Base-by-base conservation (phyloP, 2,329 filamentous ascomycete genomes). In the Fusarium decemcellulare region DNA sequence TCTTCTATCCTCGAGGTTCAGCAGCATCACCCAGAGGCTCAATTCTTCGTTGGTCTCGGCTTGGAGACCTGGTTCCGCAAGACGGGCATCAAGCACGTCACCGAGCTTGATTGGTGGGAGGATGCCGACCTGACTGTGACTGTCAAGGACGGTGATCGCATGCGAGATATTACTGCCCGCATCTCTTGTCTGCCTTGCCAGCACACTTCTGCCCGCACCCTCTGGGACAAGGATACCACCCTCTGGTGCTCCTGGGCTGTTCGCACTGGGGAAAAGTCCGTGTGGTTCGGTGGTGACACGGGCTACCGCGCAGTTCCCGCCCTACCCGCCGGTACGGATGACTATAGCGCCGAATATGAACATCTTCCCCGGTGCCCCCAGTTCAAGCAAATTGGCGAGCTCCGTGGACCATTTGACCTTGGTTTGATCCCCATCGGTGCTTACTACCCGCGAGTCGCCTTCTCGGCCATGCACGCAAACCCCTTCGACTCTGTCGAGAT, bases 21-120 rank as follows among this genome's bases (percentile, higher is more conserved):
- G 58, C 86, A 89, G 70, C 84, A 87, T 55, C 90, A 96, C 74
- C 94, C 94, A 0, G 86, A 92, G 14, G 94, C 89, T 42, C 93
- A 97, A 69, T 98, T 96, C 82, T 96, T 97, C 68, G 94, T 94
- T 23, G 93, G 94, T 0, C 81, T 97, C 5, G 94, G 94, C 3
- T 89, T 97, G 61, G 93, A 92, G 79, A 83, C 87, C 50, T 98
- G 95, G 95, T 97, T 98, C 79, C 83, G 85, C 48, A 82, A 85
- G 5, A 85, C 85, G 29, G 93, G 93, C 1, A 88, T 97, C 57
- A 69, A 87, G 2, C 93, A 94, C 63, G 91, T 95, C 44, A 97
- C 93, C 0, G 95, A 98, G 81, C 80, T 98, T 74, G 95, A 98
- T 81, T 98, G 95, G 95, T 98, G 95, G 95, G 91, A 97, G 72